Conservation (phyloP, 768 basidiomycete genomes). For the Coprinopsis sp. region DNA sequence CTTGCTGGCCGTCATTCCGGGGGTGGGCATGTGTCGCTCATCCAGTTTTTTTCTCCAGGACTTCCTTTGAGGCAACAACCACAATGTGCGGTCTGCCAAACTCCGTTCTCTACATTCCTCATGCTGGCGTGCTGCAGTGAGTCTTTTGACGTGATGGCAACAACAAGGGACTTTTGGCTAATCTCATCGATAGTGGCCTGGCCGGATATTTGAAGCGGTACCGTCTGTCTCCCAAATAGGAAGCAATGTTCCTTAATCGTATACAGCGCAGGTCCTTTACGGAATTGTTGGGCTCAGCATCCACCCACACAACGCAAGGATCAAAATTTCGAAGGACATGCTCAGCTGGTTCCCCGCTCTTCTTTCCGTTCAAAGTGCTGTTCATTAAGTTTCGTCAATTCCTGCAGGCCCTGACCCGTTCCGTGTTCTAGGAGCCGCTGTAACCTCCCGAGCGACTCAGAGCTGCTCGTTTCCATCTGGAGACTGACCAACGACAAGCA, state of each 20-base stretch:
- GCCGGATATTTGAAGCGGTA: constrained; percentile 96
- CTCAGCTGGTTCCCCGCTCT: constrained; percentile 98
- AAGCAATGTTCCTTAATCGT: constrained; percentile 2
- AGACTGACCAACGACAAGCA: constrained; percentile 82
- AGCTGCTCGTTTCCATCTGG: constrained; percentile 93
- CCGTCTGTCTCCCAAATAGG: constrained; percentile 8
- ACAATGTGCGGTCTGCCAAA: constrained; percentile 86
- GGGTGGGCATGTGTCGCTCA: neutral
- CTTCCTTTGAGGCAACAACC: constrained; percentile 91
- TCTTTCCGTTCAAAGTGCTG: constrained; percentile 87
- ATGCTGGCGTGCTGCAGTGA: constrained; percentile 85
- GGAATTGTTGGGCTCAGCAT: constrained; percentile 89
- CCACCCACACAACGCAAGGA: constrained; percentile 87
- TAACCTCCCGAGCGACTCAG: constrained; percentile 91
- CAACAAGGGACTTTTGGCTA: constrained; percentile 1
- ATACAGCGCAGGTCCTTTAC: constrained; percentile 56
- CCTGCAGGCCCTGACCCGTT: constrained; percentile 6
- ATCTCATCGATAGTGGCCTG: constrained; percentile 51
- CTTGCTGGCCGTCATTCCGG: constrained; percentile 3
- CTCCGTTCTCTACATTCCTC: constrained; percentile 89
- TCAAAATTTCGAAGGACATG: constrained; percentile 89
- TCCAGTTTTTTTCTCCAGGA: constrained; percentile 39
- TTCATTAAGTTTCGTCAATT: constrained; percentile 1
- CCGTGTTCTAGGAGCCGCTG: constrained; percentile 67
- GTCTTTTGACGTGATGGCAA: constrained; percentile 15